Percentiles rank a stretch among this genome's conserved stretches.
Evolutionary conservation across 208 protist genomes (phyloP).

Genomic region (Strigomonas culicis): DNA sequence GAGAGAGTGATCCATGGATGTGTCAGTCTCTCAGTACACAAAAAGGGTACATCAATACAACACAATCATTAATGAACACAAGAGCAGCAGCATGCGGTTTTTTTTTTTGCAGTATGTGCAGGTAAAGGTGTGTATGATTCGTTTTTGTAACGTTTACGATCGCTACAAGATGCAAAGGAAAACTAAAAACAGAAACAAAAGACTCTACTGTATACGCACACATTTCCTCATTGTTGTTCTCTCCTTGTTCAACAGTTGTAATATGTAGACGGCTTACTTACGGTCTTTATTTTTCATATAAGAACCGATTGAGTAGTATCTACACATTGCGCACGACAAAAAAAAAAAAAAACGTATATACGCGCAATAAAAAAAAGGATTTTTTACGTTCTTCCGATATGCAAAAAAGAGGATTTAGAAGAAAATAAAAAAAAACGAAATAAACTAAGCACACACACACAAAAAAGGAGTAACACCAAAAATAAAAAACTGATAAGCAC

Average conservation of each 20-base stretch:
- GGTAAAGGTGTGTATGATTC: too few species aligned
- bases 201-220: neutral
- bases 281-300: neutral
- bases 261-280: too few species aligned
- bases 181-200: neutral
- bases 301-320: neutral
- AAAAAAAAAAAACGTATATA: constrained; percentile 14
- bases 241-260: too few species aligned
- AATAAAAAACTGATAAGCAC: constrained; percentile 13
- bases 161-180: neutral
- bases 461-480: constrained; percentile 4
- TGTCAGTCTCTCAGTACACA: too few species aligned
- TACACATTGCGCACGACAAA: neutral
- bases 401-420: neutral
- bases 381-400: neutral
- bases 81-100: too few species aligned
- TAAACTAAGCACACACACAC: neutral
- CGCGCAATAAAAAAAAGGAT: neutral
- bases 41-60: too few species aligned
- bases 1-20: too few species aligned
- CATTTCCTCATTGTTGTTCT: too few species aligned
- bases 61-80: too few species aligned
- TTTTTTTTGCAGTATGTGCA: too few species aligned
- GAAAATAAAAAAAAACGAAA: constrained; percentile 6
- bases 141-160: too few species aligned